A percentile compares a stretch with the other conserved stretches of the same genome.
phyloP scores from a whole-genome alignment of 2,329 filamentous ascomycete species.

The Magnaporthales sp. region DNA sequence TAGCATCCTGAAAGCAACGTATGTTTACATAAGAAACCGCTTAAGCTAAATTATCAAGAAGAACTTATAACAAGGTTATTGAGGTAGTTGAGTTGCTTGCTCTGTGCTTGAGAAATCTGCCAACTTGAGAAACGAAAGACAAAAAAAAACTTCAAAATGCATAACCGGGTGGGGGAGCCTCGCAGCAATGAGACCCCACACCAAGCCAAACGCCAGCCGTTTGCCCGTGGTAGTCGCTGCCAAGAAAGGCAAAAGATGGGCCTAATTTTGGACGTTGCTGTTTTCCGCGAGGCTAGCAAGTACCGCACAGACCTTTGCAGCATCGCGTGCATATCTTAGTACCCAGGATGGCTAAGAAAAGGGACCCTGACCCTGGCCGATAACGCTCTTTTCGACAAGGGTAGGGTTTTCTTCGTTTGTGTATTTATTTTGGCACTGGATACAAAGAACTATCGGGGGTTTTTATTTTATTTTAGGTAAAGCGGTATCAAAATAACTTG shows the following conservation, averaged over 20 bases:
- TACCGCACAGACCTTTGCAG: conserved; percentile 1
- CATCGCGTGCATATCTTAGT: background rate
- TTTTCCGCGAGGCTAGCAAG: background rate
- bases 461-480: background rate
- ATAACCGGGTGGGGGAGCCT: background rate
- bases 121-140: background rate
- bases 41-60: background rate
- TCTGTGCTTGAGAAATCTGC: background rate
- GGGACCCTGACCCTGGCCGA: background rate
- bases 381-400: background rate
- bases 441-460: background rate
- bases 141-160: background rate
- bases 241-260: conserved; percentile 3
- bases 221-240: background rate
- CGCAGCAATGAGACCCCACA: background rate
- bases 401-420: background rate
- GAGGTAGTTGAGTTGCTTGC: background rate
- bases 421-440: background rate
- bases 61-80: background rate
- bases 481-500: background rate
- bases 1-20: too few species aligned
- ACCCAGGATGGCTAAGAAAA: background rate
- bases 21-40: too few species aligned
- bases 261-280: conserved; percentile 5
- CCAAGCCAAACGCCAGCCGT: background rate